Base-by-base conservation (phyloP, 2,329 filamentous ascomycete species). In the Colletotrichum costaricense region DNA sequence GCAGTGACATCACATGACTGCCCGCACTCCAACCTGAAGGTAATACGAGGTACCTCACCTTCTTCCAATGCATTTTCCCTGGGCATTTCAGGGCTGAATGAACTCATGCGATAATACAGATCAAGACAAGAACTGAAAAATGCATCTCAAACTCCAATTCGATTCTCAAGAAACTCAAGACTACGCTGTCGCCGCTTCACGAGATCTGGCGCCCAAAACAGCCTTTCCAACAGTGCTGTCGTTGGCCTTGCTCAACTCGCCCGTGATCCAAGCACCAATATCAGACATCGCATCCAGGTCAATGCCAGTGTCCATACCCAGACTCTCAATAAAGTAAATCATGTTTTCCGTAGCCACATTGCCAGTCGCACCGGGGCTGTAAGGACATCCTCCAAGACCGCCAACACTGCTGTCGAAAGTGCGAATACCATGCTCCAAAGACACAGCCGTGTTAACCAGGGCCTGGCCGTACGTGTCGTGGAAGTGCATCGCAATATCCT, bases 401-500 rank as follows among this genome's bases (percentile, higher is more conserved):
- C 90, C 93, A 1, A 97, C 93, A 66, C 93, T 94, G 75, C 90
- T 90, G 79, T 97, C 95, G 80, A 97, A 97, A 0, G 90, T 93
- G 38, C 93, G 85, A 54, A 97, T 89, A 0, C 95, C 95, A 76
- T 93, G 90, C 79, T 94, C 93, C 35, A 97, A 88, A 49, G 92
- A 92, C 0, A 95, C 91, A 12, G 94, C 91, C 5, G 92, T 92
- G 79, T 97, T 97, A 8, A 95, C 92, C n/a, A 96, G 85, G 1
- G 94, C 94, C 84, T 95, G 93, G 1, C 94, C 94, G 79, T 95
- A 96, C 1, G 95, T 97, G 79, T 97, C 94, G 81, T 97, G 95
- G 78, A 97, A 96, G 82, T 97, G 95, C 84, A 95, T 91, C 0
- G 94, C 94, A 12, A 97, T 83, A 77, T 94, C 92, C 77, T 92